Evolutionary conservation across 2,329 filamentous ascomycete species (phyloP), one percentile per base, ranked within the genome.

Genomic region (Dothidotthia symphoricarpi): DNA sequence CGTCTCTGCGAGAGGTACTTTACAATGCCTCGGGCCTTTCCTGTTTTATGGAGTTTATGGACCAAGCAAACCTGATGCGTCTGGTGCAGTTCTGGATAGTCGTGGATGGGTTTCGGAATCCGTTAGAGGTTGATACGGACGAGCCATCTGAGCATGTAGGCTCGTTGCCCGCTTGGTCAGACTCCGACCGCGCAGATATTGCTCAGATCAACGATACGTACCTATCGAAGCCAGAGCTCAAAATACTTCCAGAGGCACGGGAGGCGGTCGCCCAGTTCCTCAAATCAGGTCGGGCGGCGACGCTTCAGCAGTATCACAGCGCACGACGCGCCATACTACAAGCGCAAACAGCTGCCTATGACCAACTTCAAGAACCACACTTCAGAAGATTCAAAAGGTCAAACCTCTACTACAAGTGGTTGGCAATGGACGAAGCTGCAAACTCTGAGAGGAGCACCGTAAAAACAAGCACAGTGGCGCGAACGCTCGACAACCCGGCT

Each of bases 31-130:
- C 91, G 1, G 91, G 88, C 0, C 75, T 98, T 7, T 97, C 93
- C 2, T 98, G 95, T 63, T 97, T 98, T 70, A 98, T 98, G 93
- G 93, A 98, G 63, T 97, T 89, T 59, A 98, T 98, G 93, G 93
- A 98, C 63, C 83, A 93, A 28, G 86, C 90, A 61, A 77, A 79
- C 12, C 75, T 91, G 16, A 91, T 97, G 84, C 79, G 86, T 11
- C 72, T 96, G 31, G 90, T 98, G 5, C 93, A 98, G 59, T 98
- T 97, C 66, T 98, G 91, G 89, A 83, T 98, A 27, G 93, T 97
- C 3, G 93, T 97, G 5, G 93, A 98, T 68, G 91, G 93, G 0
- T 88, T 97, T 54, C 85, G 94, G 28, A 95, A 94, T 54, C 94
- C 93, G 0, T 72, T 98, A 3, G 93, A 98, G 67, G 87, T 91